Conservation (phyloP, 2,329 filamentous ascomycete genomes). For the Penicillium sp. region DNA sequence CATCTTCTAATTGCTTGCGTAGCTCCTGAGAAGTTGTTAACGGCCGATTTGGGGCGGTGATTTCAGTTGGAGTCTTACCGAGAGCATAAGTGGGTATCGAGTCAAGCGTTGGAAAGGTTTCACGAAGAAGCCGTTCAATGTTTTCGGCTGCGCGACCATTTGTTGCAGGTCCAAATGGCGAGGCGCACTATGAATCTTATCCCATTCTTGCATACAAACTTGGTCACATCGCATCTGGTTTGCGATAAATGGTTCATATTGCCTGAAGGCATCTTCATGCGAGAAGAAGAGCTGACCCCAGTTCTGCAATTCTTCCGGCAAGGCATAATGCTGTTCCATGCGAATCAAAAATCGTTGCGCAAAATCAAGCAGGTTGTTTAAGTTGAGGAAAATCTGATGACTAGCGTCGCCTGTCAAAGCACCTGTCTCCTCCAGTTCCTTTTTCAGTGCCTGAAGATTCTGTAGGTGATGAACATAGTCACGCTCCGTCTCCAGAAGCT, state of each 20-base stretch:
- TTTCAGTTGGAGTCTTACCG: slow-evolving; percentile 55
- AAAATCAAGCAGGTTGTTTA: slow-evolving; percentile 92
- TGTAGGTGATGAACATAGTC: slow-evolving; percentile 98
- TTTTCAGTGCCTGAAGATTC: slow-evolving; percentile 89
- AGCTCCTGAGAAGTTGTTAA: slow-evolving; percentile 63
- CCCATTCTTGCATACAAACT: slow-evolving; percentile 80
- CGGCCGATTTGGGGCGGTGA: background rate
- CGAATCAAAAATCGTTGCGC: slow-evolving; percentile 93
- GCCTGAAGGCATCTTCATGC: slow-evolving; percentile 83
- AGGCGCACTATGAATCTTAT: slow-evolving; percentile 73
- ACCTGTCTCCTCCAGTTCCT: slow-evolving; percentile 82
- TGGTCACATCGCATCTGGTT: slow-evolving; percentile 91
- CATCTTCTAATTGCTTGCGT: slow-evolving; percentile 77
- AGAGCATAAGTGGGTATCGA: slow-evolving; percentile 89
- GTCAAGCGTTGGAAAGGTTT: slow-evolving; percentile 96
- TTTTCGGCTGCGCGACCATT: slow-evolving; percentile 84
- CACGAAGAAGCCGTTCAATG: slow-evolving; percentile 85
- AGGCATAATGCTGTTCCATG: slow-evolving; percentile 91
- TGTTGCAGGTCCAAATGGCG: slow-evolving; percentile 66
- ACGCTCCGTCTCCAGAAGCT: slow-evolving; percentile 90
- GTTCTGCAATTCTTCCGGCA: slow-evolving; percentile 73
- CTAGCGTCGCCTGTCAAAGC: slow-evolving; percentile 85
- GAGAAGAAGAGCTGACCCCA: slow-evolving; percentile 92
- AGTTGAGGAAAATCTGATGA: slow-evolving; percentile 94
- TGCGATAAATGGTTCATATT: slow-evolving; percentile 96